phyloP scores from a whole-genome alignment of 371 early-diverging fungal species.

The Entomophthora muscae region DNA sequence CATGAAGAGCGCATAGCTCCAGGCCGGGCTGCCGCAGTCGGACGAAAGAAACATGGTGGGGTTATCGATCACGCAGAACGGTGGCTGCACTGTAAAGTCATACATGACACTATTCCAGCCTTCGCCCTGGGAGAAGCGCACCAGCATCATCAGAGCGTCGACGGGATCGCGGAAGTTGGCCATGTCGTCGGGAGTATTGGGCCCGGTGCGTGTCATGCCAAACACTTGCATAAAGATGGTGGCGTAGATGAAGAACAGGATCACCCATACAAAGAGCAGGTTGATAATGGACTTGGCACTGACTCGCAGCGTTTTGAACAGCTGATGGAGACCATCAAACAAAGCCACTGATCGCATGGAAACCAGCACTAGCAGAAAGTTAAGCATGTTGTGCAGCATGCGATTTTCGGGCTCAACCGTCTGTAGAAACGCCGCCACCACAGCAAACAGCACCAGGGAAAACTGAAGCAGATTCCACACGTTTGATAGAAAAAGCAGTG shows the following conservation, averaged over 20 bases:
- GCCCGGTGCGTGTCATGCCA: conserved; percentile 43
- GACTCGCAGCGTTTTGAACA: conserved; percentile 1
- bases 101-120: conserved; percentile 56
- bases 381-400: not conserved
- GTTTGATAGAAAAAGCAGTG: not conserved
- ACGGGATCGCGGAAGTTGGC: conserved; percentile 40
- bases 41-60: conserved; percentile 25
- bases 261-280: conserved; percentile 36
- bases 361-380: not conserved
- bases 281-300: conserved; percentile 4
- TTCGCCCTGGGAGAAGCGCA: conserved; percentile 49
- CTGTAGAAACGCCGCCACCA: not conserved
- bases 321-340: conserved; percentile 5
- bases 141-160: conserved; percentile 34
- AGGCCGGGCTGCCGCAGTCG: conserved; percentile 41
- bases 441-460: not conserved
- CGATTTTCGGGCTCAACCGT: not conserved
- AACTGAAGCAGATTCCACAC: not conserved
- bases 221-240: conserved; percentile 55
- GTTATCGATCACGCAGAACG: conserved; percentile 32
- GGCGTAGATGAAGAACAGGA: conserved; percentile 40
- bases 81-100: conserved; percentile 37
- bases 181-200: conserved; percentile 17
- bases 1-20: conserved; percentile 44
- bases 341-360: not conserved